These are phyloP conservation scores for Amaranthus cruentus DNA, from an alignment of 148 eudicot species.

Conservation along the genomic window DNA sequence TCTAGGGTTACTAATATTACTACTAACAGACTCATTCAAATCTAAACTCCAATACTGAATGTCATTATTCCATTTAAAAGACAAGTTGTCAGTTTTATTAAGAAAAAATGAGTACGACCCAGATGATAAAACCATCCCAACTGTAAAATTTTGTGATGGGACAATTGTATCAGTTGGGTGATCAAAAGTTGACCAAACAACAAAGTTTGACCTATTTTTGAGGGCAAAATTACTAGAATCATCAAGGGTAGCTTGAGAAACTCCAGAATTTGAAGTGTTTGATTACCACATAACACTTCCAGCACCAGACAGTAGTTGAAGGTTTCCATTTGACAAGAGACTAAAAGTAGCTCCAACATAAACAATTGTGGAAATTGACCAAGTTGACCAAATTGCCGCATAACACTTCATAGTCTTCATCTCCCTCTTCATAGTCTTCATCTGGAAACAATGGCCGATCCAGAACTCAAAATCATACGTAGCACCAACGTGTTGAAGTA, in stretches of 20 bases:
- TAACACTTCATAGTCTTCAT: no score
- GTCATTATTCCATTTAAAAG: conserved; percentile 51
- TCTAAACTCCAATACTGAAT: conserved; percentile 50
- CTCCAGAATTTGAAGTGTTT: conserved; percentile 40
- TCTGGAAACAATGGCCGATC: no score
- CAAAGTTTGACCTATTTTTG: conserved; percentile 29
- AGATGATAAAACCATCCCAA: conserved; percentile 28
- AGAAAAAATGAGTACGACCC: conserved; percentile 57
- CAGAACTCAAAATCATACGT: no score
- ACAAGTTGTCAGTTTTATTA: conserved; percentile 35
- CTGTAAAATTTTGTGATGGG: conserved; percentile 47
- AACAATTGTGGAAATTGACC: conserved; percentile 30
- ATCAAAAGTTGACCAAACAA: conserved; percentile 57
- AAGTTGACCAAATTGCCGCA: conserved; percentile 5
- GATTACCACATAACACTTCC: conserved; percentile 50
- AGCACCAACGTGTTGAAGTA: no score
- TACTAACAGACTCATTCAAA: conserved; percentile 34
- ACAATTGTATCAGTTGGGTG: conserved; percentile 57
- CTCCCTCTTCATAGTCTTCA: no score
- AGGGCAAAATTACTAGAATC: conserved; percentile 57
- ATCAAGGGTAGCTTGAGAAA: conserved; percentile 43
- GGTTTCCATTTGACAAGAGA: conserved; percentile 40
- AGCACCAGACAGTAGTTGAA: conserved; percentile 40
- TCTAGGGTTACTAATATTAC: conserved; percentile 39
- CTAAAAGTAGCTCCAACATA: conserved; percentile 21